Evolutionary conservation across 2,329 filamentous ascomycete genomes (phyloP).

Genomic region (Aspergillus aculeatus): DNA sequence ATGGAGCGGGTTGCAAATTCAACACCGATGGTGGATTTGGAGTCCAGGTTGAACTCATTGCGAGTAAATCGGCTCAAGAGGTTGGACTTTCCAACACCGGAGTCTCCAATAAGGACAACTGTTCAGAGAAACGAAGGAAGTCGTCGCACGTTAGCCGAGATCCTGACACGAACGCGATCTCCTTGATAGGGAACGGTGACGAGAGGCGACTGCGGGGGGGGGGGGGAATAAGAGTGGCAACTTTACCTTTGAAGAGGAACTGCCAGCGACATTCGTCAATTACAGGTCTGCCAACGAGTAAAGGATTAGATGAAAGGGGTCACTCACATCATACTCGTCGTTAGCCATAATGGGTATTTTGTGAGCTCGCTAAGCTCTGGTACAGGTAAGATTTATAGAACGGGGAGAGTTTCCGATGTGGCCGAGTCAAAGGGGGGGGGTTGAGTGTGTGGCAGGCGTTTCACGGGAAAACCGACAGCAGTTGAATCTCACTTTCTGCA

Average conservation of each 20-base stretch:
- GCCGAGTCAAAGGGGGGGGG: conserved; percentile 5
- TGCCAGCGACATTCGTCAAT: conserved; percentile 43
- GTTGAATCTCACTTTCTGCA: conserved; percentile 12
- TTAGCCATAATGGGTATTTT: conserved; percentile 72
- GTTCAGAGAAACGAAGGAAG: conserved; percentile 22
- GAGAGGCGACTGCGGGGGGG: conserved; percentile 19
- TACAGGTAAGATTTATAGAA: conserved; percentile 23
- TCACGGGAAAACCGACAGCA: conserved; percentile 13
- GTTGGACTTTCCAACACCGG: conserved; percentile 99
- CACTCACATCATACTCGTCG: conserved; percentile 98
- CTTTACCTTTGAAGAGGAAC: conserved; percentile 97
- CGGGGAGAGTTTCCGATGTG: conserved; percentile 20
- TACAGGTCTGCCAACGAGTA: background rate
- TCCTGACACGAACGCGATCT: background rate
- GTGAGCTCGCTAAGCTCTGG: conserved; percentile 23
- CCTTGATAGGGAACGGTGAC: conserved; percentile 10
- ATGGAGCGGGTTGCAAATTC: conserved; percentile 98
- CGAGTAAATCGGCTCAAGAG: conserved; percentile 98
- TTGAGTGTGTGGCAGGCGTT: conserved; percentile 17
- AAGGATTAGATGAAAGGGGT: background rate
- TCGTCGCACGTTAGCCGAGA: conserved; percentile 19
- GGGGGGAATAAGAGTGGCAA: conserved; percentile 23
- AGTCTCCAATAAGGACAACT: conserved; percentile 99
- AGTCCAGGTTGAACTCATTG: conserved; percentile 99
- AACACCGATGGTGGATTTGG: conserved; percentile 99